phyloP scores from a whole-genome alignment of 2,329 filamentous ascomycete genomes.

The Myriosclerotinia duriaeana region DNA sequence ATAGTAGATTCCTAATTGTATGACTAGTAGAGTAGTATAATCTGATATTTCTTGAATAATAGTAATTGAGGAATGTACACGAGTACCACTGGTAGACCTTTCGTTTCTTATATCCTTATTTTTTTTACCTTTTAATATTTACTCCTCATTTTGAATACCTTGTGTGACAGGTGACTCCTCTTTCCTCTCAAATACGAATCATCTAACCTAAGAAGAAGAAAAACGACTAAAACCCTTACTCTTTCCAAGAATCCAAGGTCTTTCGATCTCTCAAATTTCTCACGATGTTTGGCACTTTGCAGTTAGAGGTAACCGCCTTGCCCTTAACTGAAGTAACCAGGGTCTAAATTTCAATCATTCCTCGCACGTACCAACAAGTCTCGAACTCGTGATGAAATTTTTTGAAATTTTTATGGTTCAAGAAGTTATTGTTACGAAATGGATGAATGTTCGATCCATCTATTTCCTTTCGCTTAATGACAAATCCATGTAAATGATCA shows the following conservation, averaged over 20 bases:
- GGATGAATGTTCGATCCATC: slow-evolving; percentile 6
- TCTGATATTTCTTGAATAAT: background rate
- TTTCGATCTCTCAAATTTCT: background rate
- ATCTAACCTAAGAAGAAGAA: background rate
- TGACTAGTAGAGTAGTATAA: background rate
- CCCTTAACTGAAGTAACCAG: slow-evolving; percentile 3
- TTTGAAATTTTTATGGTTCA: too few relatives aligned
- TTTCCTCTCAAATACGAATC: slow-evolving; percentile 17
- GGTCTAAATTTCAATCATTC: background rate
- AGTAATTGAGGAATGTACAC: background rate
- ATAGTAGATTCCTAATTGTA: background rate
- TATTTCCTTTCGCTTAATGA: background rate
- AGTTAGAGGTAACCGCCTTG: slow-evolving; percentile 23
- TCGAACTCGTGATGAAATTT: slow-evolving; percentile 22
- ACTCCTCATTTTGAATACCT: background rate
- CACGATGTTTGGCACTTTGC: slow-evolving; percentile 23
- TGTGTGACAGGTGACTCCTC: slow-evolving; percentile 19
- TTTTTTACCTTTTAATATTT: background rate
- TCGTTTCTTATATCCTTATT: slow-evolving; percentile 16
- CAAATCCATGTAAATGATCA: slow-evolving; percentile 18
- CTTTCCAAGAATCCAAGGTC: too few relatives aligned
- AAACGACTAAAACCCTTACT: too few relatives aligned
- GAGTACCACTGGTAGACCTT: background rate
- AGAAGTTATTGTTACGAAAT: slow-evolving; percentile 21
- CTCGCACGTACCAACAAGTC: background rate